Conservation (phyloP, 73 alveolate species). For the Blepharisma japonicum region DNA sequence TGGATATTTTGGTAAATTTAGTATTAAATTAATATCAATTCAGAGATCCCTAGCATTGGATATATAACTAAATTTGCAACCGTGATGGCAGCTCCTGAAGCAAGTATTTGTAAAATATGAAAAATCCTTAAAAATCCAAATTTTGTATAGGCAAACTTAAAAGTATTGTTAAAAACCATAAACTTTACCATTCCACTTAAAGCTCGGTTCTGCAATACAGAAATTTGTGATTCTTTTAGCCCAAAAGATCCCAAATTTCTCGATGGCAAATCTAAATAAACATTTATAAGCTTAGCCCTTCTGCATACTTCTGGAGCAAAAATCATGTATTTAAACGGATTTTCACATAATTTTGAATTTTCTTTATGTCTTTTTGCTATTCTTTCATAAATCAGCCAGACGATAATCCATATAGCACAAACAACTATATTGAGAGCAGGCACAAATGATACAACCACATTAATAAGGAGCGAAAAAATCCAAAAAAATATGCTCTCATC, state of each 20-base stretch:
- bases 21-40: too few species aligned
- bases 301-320: neutral
- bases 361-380: neutral
- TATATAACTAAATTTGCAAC: neutral
- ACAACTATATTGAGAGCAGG: neutral
- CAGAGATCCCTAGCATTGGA: neutral
- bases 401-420: conserved; percentile 10
- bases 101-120: neutral
- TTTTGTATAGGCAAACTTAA: neutral
- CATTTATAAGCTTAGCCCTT: neutral
- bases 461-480: neutral
- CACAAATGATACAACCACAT: neutral
- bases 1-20: too few species aligned
- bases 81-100: neutral
- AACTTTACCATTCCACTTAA: neutral
- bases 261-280: conserved; percentile 13
- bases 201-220: neutral
- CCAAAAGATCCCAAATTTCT: neutral
- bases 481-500: neutral
- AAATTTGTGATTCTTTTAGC: conserved; percentile 3
- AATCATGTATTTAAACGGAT: conserved; percentile 27
- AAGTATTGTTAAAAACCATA: neutral
- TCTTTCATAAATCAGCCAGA: conserved; percentile 8
- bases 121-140: conserved; percentile 9
- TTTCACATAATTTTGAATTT: neutral